phyloP scores from a whole-genome alignment of 352 stramenopile species.

The Elongisporangium prolatum region DNA sequence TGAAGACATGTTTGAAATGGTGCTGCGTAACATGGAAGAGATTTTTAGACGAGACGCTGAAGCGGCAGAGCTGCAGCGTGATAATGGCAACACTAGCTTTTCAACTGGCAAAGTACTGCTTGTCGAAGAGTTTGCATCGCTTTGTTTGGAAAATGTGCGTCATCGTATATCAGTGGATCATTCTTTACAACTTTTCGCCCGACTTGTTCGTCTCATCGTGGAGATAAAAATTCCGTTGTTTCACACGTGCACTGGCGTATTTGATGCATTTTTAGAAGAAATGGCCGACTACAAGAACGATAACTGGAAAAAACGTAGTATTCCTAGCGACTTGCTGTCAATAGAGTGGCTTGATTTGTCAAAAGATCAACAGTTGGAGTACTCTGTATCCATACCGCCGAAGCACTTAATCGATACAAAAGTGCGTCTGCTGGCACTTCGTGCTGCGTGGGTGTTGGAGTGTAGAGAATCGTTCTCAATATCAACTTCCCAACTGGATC shows the following conservation, averaged over 20 bases:
- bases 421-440: conserved; percentile 49
- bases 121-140: conserved; percentile 16
- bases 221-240: neutral
- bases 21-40: conserved; percentile 31
- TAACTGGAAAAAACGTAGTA: neutral
- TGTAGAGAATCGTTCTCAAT: conserved; percentile 1
- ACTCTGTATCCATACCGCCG: neutral
- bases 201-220: conserved; percentile 9
- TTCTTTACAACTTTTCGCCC: conserved; percentile 34
- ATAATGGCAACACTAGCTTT: neutral
- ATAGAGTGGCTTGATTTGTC: neutral
- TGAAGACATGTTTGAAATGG: conserved; percentile 22
- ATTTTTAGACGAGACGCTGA: conserved; percentile 15
- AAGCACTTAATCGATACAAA: conserved; percentile 19
- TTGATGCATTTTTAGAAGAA: neutral
- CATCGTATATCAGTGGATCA: conserved; percentile 8
- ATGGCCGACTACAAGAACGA: conserved; percentile 5
- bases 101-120: conserved; percentile 1
- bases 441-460: conserved; percentile 51
- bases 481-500: conserved; percentile 18
- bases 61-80: neutral
- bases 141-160: conserved; percentile 23
- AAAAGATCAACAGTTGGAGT: neutral
- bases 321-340: neutral
- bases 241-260: neutral